A percentile compares a stretch with the other conserved stretches of the same genome.
phyloP scores from a whole-genome alignment of 1,284 basidiomycete species.

The Ceratobasidium sp. region DNA sequence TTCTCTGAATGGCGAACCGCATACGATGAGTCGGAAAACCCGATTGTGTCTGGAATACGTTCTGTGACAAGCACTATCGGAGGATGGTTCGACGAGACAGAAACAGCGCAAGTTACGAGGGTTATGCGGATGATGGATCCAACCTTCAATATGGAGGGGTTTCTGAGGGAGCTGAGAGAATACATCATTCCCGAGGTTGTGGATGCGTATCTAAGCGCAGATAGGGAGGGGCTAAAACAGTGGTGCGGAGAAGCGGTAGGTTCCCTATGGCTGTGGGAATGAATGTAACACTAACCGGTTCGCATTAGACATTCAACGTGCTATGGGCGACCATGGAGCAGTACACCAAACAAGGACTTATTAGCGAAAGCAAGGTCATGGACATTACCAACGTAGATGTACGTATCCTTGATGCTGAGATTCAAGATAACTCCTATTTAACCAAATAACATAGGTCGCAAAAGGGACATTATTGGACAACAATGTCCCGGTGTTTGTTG shows the following conservation, averaged over 20 bases:
- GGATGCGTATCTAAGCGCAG: constrained; percentile 92
- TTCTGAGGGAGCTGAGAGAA: constrained; percentile 91
- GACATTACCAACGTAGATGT: constrained; percentile 96
- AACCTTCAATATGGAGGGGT: constrained; percentile 82
- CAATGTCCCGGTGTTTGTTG: constrained; percentile 88
- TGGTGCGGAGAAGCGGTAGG: constrained; percentile 97
- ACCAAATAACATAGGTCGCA: constrained; percentile 63
- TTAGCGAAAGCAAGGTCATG: constrained; percentile 89
- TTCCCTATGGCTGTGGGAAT: constrained; percentile 39
- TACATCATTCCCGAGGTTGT: constrained; percentile 98
- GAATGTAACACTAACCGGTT: neutral
- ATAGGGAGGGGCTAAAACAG: constrained; percentile 80
- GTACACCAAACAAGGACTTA: constrained; percentile 87
- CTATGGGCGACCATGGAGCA: constrained; percentile 98
- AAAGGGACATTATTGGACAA: constrained; percentile 87
- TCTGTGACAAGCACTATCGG: constrained; percentile 86
- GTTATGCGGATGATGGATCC: constrained; percentile 90
- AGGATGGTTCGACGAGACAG: constrained; percentile 95
- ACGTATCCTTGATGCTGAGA: constrained; percentile 47
- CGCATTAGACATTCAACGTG: constrained; percentile 86
- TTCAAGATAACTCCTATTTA: constrained; percentile 19
- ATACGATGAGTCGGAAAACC: constrained; percentile 95
- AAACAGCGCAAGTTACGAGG: constrained; percentile 92
- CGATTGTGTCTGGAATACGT: constrained; percentile 82
- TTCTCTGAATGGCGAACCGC: constrained; percentile 68